phyloP scores from a whole-genome alignment of 495 filamentous ascomycete species.

The Xylaria cubensis region DNA sequence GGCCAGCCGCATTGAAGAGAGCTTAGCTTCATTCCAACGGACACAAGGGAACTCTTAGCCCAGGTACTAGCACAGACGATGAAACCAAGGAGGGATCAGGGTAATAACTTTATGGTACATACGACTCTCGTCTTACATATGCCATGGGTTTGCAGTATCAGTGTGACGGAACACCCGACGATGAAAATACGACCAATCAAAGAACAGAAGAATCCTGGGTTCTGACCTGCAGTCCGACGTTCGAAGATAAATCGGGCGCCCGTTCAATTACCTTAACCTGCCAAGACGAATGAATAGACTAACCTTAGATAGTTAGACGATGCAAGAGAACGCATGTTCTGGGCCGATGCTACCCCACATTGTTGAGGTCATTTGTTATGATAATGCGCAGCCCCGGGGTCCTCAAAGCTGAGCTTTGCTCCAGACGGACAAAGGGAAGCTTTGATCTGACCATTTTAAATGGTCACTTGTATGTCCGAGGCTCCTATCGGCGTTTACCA shows the following conservation, averaged over 20 bases:
- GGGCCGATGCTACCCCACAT: constrained; percentile 15
- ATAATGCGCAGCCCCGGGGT: constrained; percentile 7
- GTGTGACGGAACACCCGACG: no score
- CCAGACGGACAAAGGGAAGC: constrained; percentile 25
- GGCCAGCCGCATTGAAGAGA: not conserved
- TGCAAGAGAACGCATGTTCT: constrained; percentile 3
- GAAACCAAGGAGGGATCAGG: not conserved
- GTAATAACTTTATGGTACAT: not conserved
- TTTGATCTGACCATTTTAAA: constrained; percentile 1
- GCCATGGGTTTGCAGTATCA: not conserved
- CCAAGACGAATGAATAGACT: not conserved
- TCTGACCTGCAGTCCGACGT: no score
- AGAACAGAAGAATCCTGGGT: no score
- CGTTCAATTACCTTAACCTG: no score
- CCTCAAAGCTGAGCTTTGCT: not conserved
- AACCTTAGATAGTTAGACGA: not conserved
- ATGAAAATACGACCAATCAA: no score
- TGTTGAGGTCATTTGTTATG: constrained; percentile 19
- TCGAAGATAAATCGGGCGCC: no score
- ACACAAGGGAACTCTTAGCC: constrained; percentile 20
- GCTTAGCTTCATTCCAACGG: constrained; percentile 22
- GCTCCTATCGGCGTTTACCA: not conserved
- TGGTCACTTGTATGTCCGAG: constrained; percentile 9
- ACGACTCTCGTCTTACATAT: not conserved
- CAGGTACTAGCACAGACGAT: constrained; percentile 8